phyloP scores from a whole-genome alignment of 306 rosid genomes.

The Cyamopsis tetragonoloba region DNA sequence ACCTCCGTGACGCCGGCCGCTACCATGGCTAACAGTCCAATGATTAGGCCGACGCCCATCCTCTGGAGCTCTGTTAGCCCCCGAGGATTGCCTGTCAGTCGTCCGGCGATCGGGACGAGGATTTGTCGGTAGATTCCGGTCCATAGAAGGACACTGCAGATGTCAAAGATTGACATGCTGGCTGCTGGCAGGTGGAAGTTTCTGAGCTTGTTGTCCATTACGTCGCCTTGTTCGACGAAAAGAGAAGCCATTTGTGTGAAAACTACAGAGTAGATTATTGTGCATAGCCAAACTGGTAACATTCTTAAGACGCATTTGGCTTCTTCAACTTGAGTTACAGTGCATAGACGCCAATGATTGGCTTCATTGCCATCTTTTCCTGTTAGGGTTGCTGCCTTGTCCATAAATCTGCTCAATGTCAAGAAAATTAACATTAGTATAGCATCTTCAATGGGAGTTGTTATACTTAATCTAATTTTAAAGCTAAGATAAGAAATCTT shows the following conservation, averaged over 20 bases:
- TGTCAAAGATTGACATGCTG: constrained; percentile 60
- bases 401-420: constrained; percentile 43
- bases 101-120: constrained; percentile 42
- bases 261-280: constrained; percentile 55
- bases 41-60: constrained; percentile 56
- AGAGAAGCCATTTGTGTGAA: constrained; percentile 72
- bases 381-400: constrained; percentile 52
- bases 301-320: constrained; percentile 55
- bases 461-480: too few relatives aligned
- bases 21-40: constrained; percentile 51
- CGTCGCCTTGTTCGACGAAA: constrained; percentile 65
- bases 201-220: constrained; percentile 39
- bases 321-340: constrained; percentile 67
- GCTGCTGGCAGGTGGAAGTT: constrained; percentile 52
- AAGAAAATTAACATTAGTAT: not conserved
- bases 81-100: constrained; percentile 34
- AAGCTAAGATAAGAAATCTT: too few relatives aligned
- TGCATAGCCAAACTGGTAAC: constrained; percentile 63
- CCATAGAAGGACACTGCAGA: constrained; percentile 42
- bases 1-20: constrained; percentile 52
- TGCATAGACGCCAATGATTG: constrained; percentile 53
- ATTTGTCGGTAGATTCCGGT: constrained; percentile 43
- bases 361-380: constrained; percentile 6
- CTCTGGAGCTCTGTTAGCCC: constrained; percentile 56
- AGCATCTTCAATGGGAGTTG: too few relatives aligned